A percentile compares a stretch with the other conserved stretches of the same genome.
Conservation (phyloP, 495 filamentous ascomycete genomes). For the Podospora bellae-mahoneyi region DNA sequence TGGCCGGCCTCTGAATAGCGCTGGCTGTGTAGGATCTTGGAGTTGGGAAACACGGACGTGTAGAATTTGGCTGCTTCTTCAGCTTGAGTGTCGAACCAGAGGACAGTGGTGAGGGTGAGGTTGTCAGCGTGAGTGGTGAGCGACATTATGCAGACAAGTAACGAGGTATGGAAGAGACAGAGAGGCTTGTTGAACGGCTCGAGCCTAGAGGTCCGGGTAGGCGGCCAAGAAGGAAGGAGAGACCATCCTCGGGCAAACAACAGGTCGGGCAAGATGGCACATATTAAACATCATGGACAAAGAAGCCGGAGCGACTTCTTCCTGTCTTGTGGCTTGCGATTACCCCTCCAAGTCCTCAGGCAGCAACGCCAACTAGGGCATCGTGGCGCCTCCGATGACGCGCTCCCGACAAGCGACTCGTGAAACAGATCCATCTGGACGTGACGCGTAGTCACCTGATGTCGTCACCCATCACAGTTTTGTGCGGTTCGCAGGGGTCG, state of each 20-base stretch:
- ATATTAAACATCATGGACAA: not conserved
- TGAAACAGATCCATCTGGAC: not conserved
- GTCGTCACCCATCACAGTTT: too few species aligned
- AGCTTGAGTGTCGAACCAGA: slow-evolving; percentile 43
- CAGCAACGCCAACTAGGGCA: not conserved
- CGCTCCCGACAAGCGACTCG: not conserved
- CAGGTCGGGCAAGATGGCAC: too few species aligned
- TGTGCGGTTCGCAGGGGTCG: too few species aligned
- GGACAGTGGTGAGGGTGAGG: slow-evolving; percentile 31
- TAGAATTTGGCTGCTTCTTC: slow-evolving; percentile 39
- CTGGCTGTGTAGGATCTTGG: slow-evolving; percentile 22
- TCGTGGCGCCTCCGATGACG: not conserved
- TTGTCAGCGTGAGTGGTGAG: not conserved
- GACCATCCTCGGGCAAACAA: too few species aligned
- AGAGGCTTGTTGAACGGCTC: too few species aligned
- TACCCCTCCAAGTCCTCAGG: not conserved
- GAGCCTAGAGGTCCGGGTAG: too few species aligned
- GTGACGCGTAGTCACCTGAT: too few species aligned
- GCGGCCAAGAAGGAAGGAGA: too few species aligned
- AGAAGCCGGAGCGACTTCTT: not conserved
- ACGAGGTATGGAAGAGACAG: too few species aligned
- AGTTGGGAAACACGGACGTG: slow-evolving; percentile 36
- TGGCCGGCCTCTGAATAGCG: slow-evolving; percentile 25
- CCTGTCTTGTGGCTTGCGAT: not conserved
- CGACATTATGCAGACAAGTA: not conserved